These are phyloP conservation scores for Claviceps sp. DNA, from an alignment of 2,329 filamentous ascomycete genomes.

Conservation along the genomic window DNA sequence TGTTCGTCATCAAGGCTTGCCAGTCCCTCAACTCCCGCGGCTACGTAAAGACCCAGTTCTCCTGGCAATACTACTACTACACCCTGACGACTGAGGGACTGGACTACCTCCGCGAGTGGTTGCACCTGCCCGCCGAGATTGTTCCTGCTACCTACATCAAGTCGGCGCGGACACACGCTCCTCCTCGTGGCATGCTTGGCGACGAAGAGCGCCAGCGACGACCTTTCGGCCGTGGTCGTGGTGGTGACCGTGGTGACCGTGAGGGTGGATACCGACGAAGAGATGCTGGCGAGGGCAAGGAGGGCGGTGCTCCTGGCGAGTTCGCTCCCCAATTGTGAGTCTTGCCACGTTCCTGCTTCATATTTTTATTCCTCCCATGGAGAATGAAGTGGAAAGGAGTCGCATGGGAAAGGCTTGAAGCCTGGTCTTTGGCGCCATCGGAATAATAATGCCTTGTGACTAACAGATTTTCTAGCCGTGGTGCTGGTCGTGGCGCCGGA, in stretches of 20 bases:
- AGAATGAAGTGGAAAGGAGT: no score
- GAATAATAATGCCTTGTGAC: background rate
- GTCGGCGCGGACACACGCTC: slow-evolving; percentile 97
- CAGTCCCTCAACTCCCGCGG: slow-evolving; percentile 97
- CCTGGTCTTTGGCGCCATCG: background rate
- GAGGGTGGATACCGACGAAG: slow-evolving; percentile 88
- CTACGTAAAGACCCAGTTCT: slow-evolving; percentile 99
- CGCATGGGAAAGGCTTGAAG: background rate
- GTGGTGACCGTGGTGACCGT: slow-evolving; percentile 59
- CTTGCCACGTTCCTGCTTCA: background rate
- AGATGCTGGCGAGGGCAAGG: slow-evolving; percentile 76
- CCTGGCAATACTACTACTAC: slow-evolving; percentile 99
- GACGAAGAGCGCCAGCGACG: slow-evolving; percentile 71
- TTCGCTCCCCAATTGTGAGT: slow-evolving; percentile 83
- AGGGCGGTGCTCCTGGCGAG: slow-evolving; percentile 82
- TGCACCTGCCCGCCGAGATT: slow-evolving; percentile 98
- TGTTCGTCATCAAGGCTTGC: slow-evolving; percentile 97
- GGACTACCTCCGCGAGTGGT: slow-evolving; percentile 99
- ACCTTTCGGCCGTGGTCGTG: slow-evolving; percentile 70
- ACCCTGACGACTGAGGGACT: slow-evolving; percentile 98
- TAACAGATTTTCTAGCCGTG: slow-evolving; percentile 44
- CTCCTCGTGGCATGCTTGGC: slow-evolving; percentile 96
- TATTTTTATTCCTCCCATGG: background rate
- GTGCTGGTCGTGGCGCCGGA: slow-evolving; percentile 71
- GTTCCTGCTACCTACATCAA: slow-evolving; percentile 99